phyloP scores from a whole-genome alignment of 495 filamentous ascomycete species.

The Aspergillus sparsus region DNA sequence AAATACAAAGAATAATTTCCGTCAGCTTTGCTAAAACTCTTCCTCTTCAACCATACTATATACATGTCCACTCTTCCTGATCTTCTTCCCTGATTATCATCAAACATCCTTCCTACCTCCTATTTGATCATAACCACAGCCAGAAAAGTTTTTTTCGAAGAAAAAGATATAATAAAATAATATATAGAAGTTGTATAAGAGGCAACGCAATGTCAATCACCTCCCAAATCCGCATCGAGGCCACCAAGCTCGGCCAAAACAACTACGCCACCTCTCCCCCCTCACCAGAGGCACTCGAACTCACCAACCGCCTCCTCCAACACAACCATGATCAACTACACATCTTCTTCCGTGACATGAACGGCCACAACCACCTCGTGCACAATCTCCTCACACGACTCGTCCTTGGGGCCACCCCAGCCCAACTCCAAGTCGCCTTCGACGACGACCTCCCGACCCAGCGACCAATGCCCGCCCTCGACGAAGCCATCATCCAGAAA shows the following conservation, averaged over 20 bases:
- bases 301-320: constrained; percentile 6
- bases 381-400: constrained; percentile 31
- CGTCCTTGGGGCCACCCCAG: constrained; percentile 25
- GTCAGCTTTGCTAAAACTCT: not conserved
- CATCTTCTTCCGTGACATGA: constrained; percentile 12
- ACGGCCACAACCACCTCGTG: constrained; percentile 30
- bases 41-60: not conserved
- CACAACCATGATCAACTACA: constrained; percentile 8
- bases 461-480: constrained; percentile 26
- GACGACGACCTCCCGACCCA: constrained; percentile 20
- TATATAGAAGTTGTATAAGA: no score
- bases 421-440: constrained; percentile 14
- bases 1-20: not conserved
- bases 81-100: no score
- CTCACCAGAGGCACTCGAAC: not conserved
- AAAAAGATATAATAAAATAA: no score
- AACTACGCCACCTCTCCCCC: not conserved
- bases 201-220: not conserved
- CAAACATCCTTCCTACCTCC: no score
- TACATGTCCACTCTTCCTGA: not conserved
- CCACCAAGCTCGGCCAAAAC: constrained; percentile 3
- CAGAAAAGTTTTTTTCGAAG: no score
- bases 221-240: not conserved
- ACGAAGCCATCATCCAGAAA: constrained; percentile 20
- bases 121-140: no score